phyloP scores from a whole-genome alignment of 129 eudicot genomes.

The Helianthus tuberosus region DNA sequence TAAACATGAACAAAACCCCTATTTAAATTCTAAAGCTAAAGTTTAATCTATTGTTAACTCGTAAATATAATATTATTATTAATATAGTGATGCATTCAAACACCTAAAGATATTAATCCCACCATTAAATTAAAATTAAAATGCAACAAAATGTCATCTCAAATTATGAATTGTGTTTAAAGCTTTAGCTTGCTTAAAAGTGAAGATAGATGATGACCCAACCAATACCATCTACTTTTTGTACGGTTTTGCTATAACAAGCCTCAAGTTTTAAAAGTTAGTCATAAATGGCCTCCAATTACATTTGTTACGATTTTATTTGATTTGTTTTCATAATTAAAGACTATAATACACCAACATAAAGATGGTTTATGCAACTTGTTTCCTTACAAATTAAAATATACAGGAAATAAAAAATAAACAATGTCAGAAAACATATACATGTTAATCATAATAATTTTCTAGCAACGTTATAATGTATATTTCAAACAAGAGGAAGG shows the following conservation, averaged over 20 bases:
- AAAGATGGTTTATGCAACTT: neutral
- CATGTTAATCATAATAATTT: too few species aligned
- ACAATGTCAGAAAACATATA: too few species aligned
- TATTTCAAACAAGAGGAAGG: too few species aligned
- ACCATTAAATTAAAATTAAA: too few species aligned
- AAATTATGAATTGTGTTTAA: slow-evolving; percentile 27
- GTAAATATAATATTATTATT: neutral
- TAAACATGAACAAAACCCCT: neutral
- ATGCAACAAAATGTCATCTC: slow-evolving; percentile 28
- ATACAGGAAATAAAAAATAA: neutral
- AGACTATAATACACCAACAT: neutral
- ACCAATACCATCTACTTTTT: slow-evolving; percentile 23
- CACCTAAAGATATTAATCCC: neutral
- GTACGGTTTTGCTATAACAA: slow-evolving; percentile 18
- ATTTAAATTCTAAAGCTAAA: neutral
- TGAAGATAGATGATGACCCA: slow-evolving; percentile 26
- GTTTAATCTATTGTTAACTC: neutral
- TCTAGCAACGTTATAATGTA: too few species aligned
- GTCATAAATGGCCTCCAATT: slow-evolving; percentile 2
- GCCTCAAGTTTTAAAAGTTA: slow-evolving; percentile 1
- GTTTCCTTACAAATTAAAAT: neutral
- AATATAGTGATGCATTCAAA: neutral
- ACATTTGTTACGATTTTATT: neutral
- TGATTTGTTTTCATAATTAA: neutral
- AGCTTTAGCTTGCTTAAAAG: slow-evolving; percentile 31